Evolutionary conservation across 2,329 filamentous ascomycete genomes (phyloP), one percentile per base, ranked within the genome.

Genomic region (Paramyrothecium sp.): DNA sequence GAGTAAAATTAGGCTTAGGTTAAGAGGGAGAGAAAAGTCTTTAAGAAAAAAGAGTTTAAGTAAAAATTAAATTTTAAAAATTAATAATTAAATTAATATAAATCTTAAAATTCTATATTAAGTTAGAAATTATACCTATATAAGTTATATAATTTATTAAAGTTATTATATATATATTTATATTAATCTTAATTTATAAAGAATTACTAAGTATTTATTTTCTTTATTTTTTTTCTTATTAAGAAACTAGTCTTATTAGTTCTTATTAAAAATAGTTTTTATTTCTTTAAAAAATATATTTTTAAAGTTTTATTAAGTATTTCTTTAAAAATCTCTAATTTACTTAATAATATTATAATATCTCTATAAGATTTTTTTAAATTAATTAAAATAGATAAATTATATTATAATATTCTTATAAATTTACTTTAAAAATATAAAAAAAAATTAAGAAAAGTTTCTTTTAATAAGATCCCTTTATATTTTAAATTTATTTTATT

Each of bases 171-270:
- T n/a, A 48, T 48, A n/a, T n/a, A 11, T 11, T 41, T 11, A 11
- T n/a, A 11, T 53, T 53, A 46, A 44, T 50, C 4, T 46, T 54
- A 7, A n/a, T 58, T 46, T n/a, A 46, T 34, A 16, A 47, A 50
- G 49, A 54, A 49, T 33, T 20, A 1, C 13, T 54, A 11, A 48
- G 10, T 8, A 11, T 11, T 8, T 10, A 48, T 11, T n/a, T 11
- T n/a, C 7, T n/a, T 11, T n/a, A 11, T 11, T 48, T 11, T n/a
- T 11, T n/a, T 38, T 38, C 8, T 38, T 10, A 38, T 10, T 10
- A 10, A 38, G 16, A 38, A 10, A 38, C 8, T 38, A 38, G 16
- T 10, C 16, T 38, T 38, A 38, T 38, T 38, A 38, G 8, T 10
- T 38, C 33, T 38, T 11, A 41, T 41, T 41, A 41, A n/a, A n/a